A percentile compares a stretch with the other conserved stretches of the same genome.
phyloP scores from a whole-genome alignment of 1,139 yeast genomes.

The Taiozyma onychis region DNA sequence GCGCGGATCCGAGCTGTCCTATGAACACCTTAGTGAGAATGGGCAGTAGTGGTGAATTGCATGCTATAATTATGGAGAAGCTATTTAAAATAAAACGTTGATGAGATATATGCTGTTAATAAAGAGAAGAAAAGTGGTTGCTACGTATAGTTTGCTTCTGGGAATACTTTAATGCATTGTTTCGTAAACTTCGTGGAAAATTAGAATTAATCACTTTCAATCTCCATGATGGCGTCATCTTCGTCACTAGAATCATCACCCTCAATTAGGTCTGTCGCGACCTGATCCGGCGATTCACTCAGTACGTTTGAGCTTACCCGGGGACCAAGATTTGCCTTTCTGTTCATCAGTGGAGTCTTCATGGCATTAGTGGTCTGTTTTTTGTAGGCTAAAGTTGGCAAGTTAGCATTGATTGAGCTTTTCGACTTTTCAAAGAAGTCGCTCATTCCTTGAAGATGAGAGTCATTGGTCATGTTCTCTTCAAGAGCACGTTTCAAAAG shows the following conservation, averaged over 20 bases:
- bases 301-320: slow-evolving; percentile 18
- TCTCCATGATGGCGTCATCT: slow-evolving; percentile 57
- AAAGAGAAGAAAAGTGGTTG: background rate
- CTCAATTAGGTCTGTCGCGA: slow-evolving; percentile 34
- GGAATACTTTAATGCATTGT: background rate
- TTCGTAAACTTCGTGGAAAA: background rate
- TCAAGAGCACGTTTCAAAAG: slow-evolving; percentile 76
- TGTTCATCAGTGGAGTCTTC: slow-evolving; percentile 26
- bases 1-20: too few relatives aligned
- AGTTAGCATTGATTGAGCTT: slow-evolving; percentile 6
- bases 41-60: too few relatives aligned
- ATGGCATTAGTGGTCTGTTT: slow-evolving; percentile 1
- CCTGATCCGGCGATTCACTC: slow-evolving; percentile 20
- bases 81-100: too few relatives aligned
- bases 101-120: too few relatives aligned
- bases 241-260: slow-evolving; percentile 57
- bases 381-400: slow-evolving; percentile 12
- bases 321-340: slow-evolving; percentile 12
- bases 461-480: slow-evolving; percentile 35
- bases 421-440: slow-evolving; percentile 15
- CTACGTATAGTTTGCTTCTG: background rate
- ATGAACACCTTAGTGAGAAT: too few relatives aligned
- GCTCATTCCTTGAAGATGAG: background rate
- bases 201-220: slow-evolving; percentile 44
- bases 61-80: too few relatives aligned